Evolutionary conservation across 2,329 filamentous ascomycete genomes (phyloP), one percentile per base, ranked within the genome.

Genomic region (Penicillium sp.): DNA sequence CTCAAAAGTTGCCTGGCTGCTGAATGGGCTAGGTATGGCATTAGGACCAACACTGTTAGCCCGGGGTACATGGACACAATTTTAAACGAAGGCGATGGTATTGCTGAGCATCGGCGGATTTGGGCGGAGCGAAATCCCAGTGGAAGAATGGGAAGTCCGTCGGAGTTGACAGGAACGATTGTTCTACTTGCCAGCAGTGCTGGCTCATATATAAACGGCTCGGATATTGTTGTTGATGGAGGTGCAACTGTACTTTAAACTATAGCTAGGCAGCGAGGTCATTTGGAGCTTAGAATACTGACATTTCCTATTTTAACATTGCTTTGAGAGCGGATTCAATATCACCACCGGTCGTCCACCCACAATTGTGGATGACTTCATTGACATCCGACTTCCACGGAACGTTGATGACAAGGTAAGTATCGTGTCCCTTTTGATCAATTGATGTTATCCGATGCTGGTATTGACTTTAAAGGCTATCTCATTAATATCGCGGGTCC

Each of bases 1-100:
- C 69, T 91, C 61, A 85, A 84, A 48, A 83, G 81, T 59, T 85
- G 79, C 33, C 73, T 92, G 15, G 89, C 88, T 0, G 87, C 85
- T 0, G 89, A 92, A 71, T 92, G 88, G 89, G 86, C 85, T 1
- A 73, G 77, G 1, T 81, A 87, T 67, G 89, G 89, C 0, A 89
- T 92, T 57, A 74, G 86, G 2, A 85, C 89, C 5, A 92, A 92
- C 63, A 83, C 79, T 18, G 79, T 92, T 43, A 85, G 81, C 37
- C 89, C 89, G 0, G 89, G 89, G 0, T 92, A 92, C 63, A 90
- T 91, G 85, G 88, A 90, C 64, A 90, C 88, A 0, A 82, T 89
- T 12, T 72, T 92, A 46, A 92, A 90, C 65, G 85, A 85, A 56
- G 86, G 86, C 0, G 79, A 81, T 7, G 83, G 82, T 0, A 68